Evolutionary conservation across 192 early-diverging fungal species (phyloP), one percentile per base, ranked within the genome.

Genomic region (Coemansia reversa): DNA sequence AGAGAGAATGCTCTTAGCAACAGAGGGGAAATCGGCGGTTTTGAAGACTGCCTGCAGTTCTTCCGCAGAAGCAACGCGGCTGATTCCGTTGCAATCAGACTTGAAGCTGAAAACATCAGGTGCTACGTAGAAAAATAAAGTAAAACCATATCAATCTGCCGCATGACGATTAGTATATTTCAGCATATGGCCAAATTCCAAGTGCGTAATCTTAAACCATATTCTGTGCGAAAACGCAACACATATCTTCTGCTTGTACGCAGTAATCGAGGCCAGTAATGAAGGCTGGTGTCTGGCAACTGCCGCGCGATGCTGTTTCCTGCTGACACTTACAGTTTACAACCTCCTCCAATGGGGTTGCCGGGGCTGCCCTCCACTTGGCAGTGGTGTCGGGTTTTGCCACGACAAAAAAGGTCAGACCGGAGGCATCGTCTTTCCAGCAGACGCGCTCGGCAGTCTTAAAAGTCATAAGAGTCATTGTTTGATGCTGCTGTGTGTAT

Each of bases 401-500:
- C 30, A 79, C 72, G 5, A 79, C 67, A 55, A 70, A 79, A 30
- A 79, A 79, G 11, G 72, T 74, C 27, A 65, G 60, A 3, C 70
- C 72, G 20, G 65, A 60, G 8, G 60, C 62, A 23, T 74, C 68
- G 68, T 79, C 77, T 54, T 62, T 55, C 72, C 72, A 79, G 72
- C 77, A 73, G 23, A 79, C 72, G 39, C 77, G 77, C 77, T 79
- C 77, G 8, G 72, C 72, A 22, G 77, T 79, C 55, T 70, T 74
- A 58, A 79, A 79, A 14, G 58, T 70, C 64, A 79, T 55, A 54
- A 74, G 57, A 33, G 72, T 56, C 77, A 79, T 79, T 3, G 51
- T 69, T 18, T 16, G 20, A 28, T 39, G 28, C 9, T 47, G 28
- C 22, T 35, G 14, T 30, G 1, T 27, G 62, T 35, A 6, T 30